Evolutionary conservation across 2,329 filamentous ascomycete species (phyloP).

Genomic region (Fusarium pilosicola): DNA sequence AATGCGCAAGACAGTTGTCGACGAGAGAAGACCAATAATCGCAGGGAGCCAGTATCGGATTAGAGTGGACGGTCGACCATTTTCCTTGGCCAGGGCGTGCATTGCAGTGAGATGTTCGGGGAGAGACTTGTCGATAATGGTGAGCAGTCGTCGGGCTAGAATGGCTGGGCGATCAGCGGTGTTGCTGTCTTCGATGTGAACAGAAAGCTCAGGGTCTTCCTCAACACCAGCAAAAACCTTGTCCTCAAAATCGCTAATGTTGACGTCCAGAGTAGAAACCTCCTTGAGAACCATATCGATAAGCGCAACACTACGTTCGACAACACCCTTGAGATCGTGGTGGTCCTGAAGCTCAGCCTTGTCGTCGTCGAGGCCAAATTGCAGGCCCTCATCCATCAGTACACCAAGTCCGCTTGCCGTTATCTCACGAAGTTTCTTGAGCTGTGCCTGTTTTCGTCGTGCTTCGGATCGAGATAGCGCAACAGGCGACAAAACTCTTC

Average conservation of each 20-base stretch:
- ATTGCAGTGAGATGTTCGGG: slow-evolving; percentile 72
- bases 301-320: slow-evolving; percentile 82
- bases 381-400: slow-evolving; percentile 85
- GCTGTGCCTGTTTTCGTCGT: slow-evolving; percentile 74
- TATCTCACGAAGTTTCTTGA: slow-evolving; percentile 79
- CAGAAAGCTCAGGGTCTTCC: slow-evolving; percentile 67
- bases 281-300: slow-evolving; percentile 88
- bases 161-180: slow-evolving; percentile 63
- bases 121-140: slow-evolving; percentile 75
- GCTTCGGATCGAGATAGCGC: slow-evolving; percentile 80
- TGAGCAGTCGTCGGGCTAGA: slow-evolving; percentile 73
- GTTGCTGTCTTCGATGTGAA: slow-evolving; percentile 59
- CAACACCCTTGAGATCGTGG: slow-evolving; percentile 72
- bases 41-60: slow-evolving; percentile 91
- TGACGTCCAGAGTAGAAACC: slow-evolving; percentile 70
- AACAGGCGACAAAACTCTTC: slow-evolving; percentile 80
- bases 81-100: slow-evolving; percentile 63
- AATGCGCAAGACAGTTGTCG: slow-evolving; percentile 85
- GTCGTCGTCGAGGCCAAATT: slow-evolving; percentile 70
- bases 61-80: slow-evolving; percentile 79
- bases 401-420: slow-evolving; percentile 89
- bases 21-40: slow-evolving; percentile 77
- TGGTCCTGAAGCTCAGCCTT: slow-evolving; percentile 62
- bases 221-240: slow-evolving; percentile 71
- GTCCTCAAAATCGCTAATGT: slow-evolving; percentile 72